A percentile compares a stretch with the other conserved stretches of the same genome.
phyloP scores from a whole-genome alignment of 768 basidiomycete species.

The Amanita polypyramis region DNA sequence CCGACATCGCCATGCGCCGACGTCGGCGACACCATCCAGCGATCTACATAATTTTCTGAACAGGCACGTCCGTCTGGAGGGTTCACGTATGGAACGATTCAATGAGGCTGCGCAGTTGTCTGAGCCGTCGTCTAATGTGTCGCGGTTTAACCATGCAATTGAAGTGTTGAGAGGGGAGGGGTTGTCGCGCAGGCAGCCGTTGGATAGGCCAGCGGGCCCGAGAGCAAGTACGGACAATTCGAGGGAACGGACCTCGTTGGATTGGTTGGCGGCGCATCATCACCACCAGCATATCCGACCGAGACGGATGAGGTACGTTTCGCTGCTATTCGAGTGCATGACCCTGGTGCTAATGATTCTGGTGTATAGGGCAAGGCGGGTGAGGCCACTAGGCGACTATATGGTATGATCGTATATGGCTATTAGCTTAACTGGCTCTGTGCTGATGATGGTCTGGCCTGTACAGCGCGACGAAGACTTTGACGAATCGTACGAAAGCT shows the following conservation, averaged over 20 bases:
- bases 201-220: neutral
- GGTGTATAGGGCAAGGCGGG: constrained; percentile 6
- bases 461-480: constrained; percentile 68
- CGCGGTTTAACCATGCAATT: constrained; percentile 20
- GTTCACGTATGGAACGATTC: constrained; percentile 9
- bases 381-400: constrained; percentile 29
- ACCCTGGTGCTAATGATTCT: neutral
- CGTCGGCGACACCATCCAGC: neutral
- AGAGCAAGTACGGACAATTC: constrained; percentile 5
- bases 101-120: neutral
- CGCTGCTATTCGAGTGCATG: neutral
- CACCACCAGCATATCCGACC: constrained; percentile 1
- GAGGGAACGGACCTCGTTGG: constrained; percentile 3
- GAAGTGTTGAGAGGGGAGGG: constrained; percentile 16
- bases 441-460: constrained; percentile 6
- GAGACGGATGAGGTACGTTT: constrained; percentile 7
- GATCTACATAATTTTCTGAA: constrained; percentile 3
- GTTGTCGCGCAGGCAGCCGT: constrained; percentile 1
- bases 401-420: constrained; percentile 35
- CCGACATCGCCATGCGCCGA: neutral
- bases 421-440: neutral
- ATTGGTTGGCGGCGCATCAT: constrained; percentile 6
- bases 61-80: neutral
- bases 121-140: constrained; percentile 3
- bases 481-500: constrained; percentile 63